Evolutionary conservation across 2,329 filamentous ascomycete genomes (phyloP), one percentile per base, ranked within the genome.

Genomic region (Aspergillus sojae): DNA sequence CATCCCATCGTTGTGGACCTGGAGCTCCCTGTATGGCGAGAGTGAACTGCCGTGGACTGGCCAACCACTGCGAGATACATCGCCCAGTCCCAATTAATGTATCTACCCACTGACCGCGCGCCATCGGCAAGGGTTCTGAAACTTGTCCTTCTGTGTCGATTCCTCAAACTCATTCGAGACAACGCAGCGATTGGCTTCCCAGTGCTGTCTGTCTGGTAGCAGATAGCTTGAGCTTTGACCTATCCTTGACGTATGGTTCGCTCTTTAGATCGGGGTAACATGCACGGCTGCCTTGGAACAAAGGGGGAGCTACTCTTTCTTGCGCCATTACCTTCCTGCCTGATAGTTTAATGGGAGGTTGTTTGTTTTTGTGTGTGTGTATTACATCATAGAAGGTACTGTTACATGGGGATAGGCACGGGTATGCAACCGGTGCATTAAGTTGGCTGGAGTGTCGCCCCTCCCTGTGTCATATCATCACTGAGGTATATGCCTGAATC

Each of bases 1-100:
- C 91, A 93, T 74, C 89, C 92, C 23, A 90, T 96, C 68, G 89
- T 96, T n/a, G 88, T 96, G 14, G 92, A 96, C 74, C 72, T 96
- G 34, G 88, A 93, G 67, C 79, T 95, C 65, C 89, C 68, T 4
- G 61, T 58, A 16, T 69, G 68, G 68, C 53, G 43, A 26, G 46
- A 58, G 23, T 30, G 21, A 23, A 5, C 6, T 16, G 4, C 5
- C 23, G 36, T 23, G 28, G 14, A 28, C 48, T 32, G 7, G 10
- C 28, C 52, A 34, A 54, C 52, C 7, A 21, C 50, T 53, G 23
- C 50, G 3, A 11, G 36, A 36, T 36, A 14, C 52, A 32, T 32
- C 12, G 30, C 30, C 21, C 4, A 54, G 28, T 14, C 19, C 11
- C 21, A 55, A n/a, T 55, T 16, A 16, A 39, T 23, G 32, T 14